phyloP scores from a whole-genome alignment of 352 stramenopile genomes.

The Globisporangium canariense region DNA sequence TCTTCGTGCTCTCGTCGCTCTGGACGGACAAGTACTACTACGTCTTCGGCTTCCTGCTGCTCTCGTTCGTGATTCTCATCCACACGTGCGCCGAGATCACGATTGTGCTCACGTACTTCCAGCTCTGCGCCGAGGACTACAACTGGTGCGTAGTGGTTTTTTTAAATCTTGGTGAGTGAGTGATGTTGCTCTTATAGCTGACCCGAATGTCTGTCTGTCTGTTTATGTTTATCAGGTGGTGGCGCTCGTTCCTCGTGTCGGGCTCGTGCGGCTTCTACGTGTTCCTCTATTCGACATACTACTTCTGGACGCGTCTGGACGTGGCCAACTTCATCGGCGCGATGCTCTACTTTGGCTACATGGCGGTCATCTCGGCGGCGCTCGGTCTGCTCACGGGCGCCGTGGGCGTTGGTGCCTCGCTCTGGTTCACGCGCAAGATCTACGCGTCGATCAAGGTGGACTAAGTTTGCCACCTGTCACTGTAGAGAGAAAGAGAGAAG shows the following conservation, averaged over 20 bases:
- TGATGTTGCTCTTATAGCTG: constrained; percentile 1
- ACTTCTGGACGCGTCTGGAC: constrained; percentile 96
- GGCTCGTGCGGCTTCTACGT: constrained; percentile 97
- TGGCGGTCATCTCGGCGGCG: constrained; percentile 96
- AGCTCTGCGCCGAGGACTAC: constrained; percentile 99
- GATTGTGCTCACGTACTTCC: constrained; percentile 99
- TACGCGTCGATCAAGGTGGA: constrained; percentile 98
- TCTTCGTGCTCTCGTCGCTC: constrained; percentile 98
- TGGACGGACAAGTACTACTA: constrained; percentile 99
- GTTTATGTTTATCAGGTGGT: constrained; percentile 79
- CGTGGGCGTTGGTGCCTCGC: constrained; percentile 95
- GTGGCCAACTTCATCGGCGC: constrained; percentile 90
- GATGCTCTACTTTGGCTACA: constrained; percentile 99
- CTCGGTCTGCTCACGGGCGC: constrained; percentile 96
- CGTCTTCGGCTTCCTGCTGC: constrained; percentile 98
- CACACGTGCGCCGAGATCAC: constrained; percentile 99
- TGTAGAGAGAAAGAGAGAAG: constrained; percentile 1
- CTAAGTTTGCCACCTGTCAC: constrained; percentile 34
- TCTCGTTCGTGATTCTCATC: constrained; percentile 98
- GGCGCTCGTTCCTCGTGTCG: constrained; percentile 97
- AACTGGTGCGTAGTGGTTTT: constrained; percentile 90
- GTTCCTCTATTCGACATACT: constrained; percentile 99
- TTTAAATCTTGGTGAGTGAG: not conserved
- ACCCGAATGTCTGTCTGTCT: not conserved
- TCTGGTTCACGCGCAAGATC: constrained; percentile 99